Percentiles rank a stretch among this genome's conserved stretches.
These are phyloP conservation scores for Pulveroboletus sp. DNA, from an alignment of 768 basidiomycete genomes.

Conservation along the genomic window DNA sequence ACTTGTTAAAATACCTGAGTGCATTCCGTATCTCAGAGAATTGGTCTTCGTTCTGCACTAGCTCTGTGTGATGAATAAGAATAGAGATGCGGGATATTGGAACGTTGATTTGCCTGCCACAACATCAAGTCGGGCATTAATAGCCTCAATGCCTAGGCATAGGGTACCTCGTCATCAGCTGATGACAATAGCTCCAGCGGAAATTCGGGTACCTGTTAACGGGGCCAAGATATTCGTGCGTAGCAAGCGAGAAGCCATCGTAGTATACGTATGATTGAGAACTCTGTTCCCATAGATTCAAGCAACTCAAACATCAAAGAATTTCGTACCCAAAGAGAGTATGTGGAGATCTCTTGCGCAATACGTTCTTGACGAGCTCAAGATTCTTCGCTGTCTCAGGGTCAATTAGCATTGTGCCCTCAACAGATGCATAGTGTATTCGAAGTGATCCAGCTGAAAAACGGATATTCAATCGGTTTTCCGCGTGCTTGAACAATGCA, in stretches of 20 bases:
- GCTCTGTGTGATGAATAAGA: constrained; percentile 41
- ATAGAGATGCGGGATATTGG: neutral
- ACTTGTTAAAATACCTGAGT: constrained; percentile 65
- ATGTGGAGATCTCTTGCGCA: constrained; percentile 60
- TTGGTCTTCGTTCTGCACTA: constrained; percentile 70
- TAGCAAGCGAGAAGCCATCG: constrained; percentile 83
- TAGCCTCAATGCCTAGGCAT: constrained; percentile 37
- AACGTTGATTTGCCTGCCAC: constrained; percentile 58
- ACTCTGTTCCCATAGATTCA: constrained; percentile 37
- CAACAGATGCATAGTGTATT: constrained; percentile 71
- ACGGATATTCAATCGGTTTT: constrained; percentile 60
- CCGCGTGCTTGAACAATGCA: constrained; percentile 84
- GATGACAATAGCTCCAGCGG: neutral
- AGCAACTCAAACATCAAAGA: neutral
- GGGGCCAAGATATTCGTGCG: constrained; percentile 81
- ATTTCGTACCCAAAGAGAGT: constrained; percentile 69
- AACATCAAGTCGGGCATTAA: constrained; percentile 80
- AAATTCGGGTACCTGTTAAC: constrained; percentile 50
- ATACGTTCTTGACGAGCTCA: constrained; percentile 79
- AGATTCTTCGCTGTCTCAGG: constrained; percentile 83
- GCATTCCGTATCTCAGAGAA: constrained; percentile 66
- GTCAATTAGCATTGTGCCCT: constrained; percentile 95
- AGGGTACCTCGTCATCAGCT: neutral
- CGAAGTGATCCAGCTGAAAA: constrained; percentile 68
- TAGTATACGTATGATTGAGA: constrained; percentile 79